Conservation (phyloP, 768 basidiomycete genomes). For the Steccherinum ochraceum region DNA sequence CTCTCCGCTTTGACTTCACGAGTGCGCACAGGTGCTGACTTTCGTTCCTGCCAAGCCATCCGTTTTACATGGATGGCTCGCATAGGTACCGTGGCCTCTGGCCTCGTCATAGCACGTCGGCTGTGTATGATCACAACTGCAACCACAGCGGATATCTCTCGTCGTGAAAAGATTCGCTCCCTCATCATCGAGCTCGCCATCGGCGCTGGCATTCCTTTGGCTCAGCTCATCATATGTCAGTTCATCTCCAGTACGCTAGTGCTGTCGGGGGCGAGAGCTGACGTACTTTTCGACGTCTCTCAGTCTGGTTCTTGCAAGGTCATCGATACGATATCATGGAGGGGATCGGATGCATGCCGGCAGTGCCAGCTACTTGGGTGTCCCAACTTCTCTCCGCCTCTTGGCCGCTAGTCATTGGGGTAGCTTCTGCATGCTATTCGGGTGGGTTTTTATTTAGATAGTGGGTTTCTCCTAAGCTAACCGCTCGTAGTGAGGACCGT, state of each 20-base stretch:
- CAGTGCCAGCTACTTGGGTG: not conserved
- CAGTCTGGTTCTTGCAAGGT: not conserved
- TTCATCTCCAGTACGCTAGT: too few relatives aligned
- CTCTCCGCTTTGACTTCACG: not conserved
- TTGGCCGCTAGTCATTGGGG: not conserved
- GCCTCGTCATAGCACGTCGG: not conserved
- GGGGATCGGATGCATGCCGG: not conserved
- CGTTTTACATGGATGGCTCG: not conserved
- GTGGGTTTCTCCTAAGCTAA: not conserved
- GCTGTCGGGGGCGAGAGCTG: not conserved
- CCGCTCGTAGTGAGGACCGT: too few relatives aligned
- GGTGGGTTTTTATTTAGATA: not conserved
- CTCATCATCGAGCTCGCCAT: conserved; percentile 10
- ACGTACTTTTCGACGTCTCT: not conserved
- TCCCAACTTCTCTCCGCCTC: not conserved
- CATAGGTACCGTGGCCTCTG: not conserved
- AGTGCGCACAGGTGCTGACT: not conserved
- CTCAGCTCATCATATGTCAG: conserved; percentile 26
- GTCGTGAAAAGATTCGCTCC: conserved; percentile 23
- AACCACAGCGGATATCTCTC: conserved; percentile 22
- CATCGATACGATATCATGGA: not conserved
- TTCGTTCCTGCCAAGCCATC: not conserved
- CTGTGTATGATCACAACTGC: not conserved
- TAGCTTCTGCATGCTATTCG: not conserved
- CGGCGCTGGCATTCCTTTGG: conserved; percentile 24